Evolutionary conservation across 2,329 filamentous ascomycete species (phyloP).

Genomic region (Xylaria sp.): DNA sequence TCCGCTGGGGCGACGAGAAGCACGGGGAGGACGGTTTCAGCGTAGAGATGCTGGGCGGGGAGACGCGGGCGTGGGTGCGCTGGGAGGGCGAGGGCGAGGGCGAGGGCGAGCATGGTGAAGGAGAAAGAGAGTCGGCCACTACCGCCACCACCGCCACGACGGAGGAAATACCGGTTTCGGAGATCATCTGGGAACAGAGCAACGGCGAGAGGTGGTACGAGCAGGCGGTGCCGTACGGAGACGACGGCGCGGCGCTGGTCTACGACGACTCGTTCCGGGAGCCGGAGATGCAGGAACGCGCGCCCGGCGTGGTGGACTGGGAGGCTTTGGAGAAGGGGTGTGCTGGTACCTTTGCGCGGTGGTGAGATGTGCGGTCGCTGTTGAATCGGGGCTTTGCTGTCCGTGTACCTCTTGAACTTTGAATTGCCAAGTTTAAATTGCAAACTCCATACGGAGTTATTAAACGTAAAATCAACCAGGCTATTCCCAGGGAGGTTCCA

Average conservation of each 20-base stretch:
- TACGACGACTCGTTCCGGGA: conserved; percentile 17
- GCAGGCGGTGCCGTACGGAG: conserved; percentile 6
- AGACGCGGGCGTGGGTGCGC: conserved; percentile 11
- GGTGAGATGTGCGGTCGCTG: background rate
- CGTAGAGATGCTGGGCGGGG: conserved; percentile 6
- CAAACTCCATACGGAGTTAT: too few relatives aligned
- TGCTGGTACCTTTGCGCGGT: conserved; percentile 1
- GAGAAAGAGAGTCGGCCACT: too few relatives aligned
- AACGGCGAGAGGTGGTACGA: conserved; percentile 16
- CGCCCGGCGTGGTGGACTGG: conserved; percentile 17
- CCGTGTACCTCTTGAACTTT: too few relatives aligned
- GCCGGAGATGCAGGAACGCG: conserved; percentile 16
- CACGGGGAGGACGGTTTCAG: background rate
- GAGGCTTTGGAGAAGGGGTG: conserved; percentile 14
- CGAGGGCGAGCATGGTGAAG: background rate
- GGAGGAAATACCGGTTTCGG: conserved; percentile 9
- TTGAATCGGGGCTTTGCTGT: background rate
- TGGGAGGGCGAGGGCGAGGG: too few relatives aligned
- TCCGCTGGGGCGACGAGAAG: conserved; percentile 24
- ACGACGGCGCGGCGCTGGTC: conserved; percentile 3
- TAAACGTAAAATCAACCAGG: too few relatives aligned
- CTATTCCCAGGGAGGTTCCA: too few relatives aligned
- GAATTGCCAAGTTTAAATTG: too few relatives aligned
- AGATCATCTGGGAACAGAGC: background rate
- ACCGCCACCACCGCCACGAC: too few relatives aligned